Evolutionary conservation across 2,329 filamentous ascomycete genomes (phyloP).

Genomic region (Cylindrodendrum hubeiense): DNA sequence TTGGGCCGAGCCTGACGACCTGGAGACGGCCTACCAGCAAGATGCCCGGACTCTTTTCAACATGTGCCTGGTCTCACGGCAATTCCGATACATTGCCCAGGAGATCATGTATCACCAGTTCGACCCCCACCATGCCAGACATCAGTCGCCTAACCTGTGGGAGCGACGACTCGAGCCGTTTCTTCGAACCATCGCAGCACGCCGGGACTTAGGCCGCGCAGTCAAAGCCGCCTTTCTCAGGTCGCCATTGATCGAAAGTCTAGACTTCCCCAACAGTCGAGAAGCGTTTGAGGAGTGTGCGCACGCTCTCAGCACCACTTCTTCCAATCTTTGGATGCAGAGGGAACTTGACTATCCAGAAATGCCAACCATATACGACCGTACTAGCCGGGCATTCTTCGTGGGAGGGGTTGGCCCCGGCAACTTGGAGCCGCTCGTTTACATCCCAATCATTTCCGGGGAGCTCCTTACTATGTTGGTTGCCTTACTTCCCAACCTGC

Average conservation of each 20-base stretch:
- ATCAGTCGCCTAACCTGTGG: background rate
- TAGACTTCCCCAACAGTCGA: background rate
- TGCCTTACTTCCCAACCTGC: constrained; percentile 10
- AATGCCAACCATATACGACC: background rate
- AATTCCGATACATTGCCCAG: background rate
- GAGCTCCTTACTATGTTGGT: constrained; percentile 16
- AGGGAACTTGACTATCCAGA: background rate
- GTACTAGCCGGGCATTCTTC: constrained; percentile 1
- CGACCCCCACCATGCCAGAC: background rate
- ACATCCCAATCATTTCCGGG: background rate
- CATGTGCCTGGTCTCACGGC: constrained; percentile 11
- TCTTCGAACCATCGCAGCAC: constrained; percentile 9
- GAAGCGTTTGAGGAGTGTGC: background rate
- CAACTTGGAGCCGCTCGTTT: background rate
- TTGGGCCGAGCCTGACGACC: background rate
- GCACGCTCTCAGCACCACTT: background rate
- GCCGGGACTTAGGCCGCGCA: constrained; percentile 7
- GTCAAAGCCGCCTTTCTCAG: constrained; percentile 3
- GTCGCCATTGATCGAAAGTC: background rate
- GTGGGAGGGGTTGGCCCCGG: background rate
- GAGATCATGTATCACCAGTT: constrained; percentile 12
- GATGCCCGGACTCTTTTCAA: background rate
- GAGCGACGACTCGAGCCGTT: constrained; percentile 14
- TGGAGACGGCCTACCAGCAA: background rate
- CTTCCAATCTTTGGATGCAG: constrained; percentile 1